A percentile compares a stretch with the other conserved stretches of the same genome.
These are phyloP conservation scores for Emmonsia crescens DNA, from an alignment of 2,329 filamentous ascomycete species.

Conservation along the genomic window DNA sequence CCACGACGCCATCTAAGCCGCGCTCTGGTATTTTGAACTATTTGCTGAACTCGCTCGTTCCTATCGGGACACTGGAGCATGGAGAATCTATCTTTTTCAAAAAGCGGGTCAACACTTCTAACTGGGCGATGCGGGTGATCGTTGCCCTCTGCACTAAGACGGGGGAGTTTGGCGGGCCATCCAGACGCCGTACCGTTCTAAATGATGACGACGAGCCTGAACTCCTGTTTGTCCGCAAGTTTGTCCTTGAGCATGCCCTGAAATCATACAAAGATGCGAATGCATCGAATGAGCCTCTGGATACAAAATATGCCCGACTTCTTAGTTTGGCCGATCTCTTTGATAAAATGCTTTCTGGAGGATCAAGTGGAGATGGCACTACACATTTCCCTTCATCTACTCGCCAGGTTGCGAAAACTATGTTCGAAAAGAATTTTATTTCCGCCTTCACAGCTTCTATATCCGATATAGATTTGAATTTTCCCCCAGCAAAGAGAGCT, in stretches of 20 bases:
- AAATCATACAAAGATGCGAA: conserved; percentile 87
- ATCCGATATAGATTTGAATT: conserved; percentile 90
- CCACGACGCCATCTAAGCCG: conserved; percentile 84
- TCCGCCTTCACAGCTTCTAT: conserved; percentile 81
- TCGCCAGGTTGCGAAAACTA: conserved; percentile 77
- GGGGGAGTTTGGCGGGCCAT: conserved; percentile 53
- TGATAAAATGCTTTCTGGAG: conserved; percentile 78
- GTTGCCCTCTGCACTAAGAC: conserved; percentile 84
- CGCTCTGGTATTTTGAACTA: conserved; percentile 90
- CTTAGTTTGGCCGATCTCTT: conserved; percentile 84
- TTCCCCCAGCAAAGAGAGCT: conserved; percentile 81
- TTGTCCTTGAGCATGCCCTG: conserved; percentile 85
- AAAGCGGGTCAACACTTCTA: conserved; percentile 75
- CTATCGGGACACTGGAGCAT: conserved; percentile 54
- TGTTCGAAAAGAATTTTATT: conserved; percentile 98
- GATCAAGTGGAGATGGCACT: conserved; percentile 50
- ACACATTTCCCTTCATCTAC: conserved; percentile 49
- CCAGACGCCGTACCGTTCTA: conserved; percentile 41
- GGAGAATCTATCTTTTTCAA: conserved; percentile 66
- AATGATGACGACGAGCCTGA: conserved; percentile 33
- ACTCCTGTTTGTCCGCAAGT: conserved; percentile 83
- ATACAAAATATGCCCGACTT: conserved; percentile 78
- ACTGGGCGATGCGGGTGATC: conserved; percentile 74
- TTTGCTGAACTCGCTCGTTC: conserved; percentile 67
- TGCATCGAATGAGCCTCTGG: conserved; percentile 64